phyloP scores from a whole-genome alignment of 371 early-diverging fungal genomes.

The Mycotypha africana region DNA sequence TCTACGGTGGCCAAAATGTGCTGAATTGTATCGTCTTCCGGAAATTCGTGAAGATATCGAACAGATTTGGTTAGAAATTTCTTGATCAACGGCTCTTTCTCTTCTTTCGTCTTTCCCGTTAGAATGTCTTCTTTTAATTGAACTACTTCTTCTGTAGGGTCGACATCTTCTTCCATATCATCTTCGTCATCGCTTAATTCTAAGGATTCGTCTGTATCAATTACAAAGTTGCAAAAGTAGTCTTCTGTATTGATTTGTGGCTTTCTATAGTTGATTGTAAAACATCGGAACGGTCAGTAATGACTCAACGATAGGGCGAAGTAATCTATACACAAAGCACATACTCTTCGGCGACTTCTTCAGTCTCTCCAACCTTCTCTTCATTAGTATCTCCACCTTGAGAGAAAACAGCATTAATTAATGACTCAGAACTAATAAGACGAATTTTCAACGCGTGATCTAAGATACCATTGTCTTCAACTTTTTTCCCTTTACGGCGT shows the following conservation, averaged over 20 bases:
- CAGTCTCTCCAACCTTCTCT: neutral
- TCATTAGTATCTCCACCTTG: too few relatives aligned
- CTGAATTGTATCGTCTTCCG: constrained; percentile 73
- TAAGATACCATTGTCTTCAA: constrained; percentile 10
- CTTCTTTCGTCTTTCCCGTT: constrained; percentile 58
- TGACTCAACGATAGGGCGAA: neutral
- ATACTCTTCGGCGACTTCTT: constrained; percentile 5
- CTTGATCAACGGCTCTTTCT: constrained; percentile 68
- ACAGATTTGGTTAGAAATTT: constrained; percentile 70
- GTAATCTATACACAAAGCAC: constrained; percentile 1
- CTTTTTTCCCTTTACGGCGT: constrained; percentile 16
- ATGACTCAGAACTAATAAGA: too few relatives aligned
- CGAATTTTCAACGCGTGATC: neutral
- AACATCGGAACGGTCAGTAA: neutral
- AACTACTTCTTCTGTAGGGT: constrained; percentile 34
- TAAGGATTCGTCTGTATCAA: constrained; percentile 32
- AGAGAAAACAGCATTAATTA: neutral
- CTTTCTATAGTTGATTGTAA: neutral
- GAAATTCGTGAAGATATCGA: constrained; percentile 69
- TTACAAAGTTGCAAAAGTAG: constrained; percentile 34
- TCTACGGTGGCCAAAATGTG: constrained; percentile 76
- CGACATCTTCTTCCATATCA: constrained; percentile 26
- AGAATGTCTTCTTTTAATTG: constrained; percentile 41
- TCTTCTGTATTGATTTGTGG: constrained; percentile 25
- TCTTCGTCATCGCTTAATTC: constrained; percentile 38